These are phyloP conservation scores for Carex pumila DNA, from an alignment of 176 grass and related monocot genomes.

Conservation along the genomic window DNA sequence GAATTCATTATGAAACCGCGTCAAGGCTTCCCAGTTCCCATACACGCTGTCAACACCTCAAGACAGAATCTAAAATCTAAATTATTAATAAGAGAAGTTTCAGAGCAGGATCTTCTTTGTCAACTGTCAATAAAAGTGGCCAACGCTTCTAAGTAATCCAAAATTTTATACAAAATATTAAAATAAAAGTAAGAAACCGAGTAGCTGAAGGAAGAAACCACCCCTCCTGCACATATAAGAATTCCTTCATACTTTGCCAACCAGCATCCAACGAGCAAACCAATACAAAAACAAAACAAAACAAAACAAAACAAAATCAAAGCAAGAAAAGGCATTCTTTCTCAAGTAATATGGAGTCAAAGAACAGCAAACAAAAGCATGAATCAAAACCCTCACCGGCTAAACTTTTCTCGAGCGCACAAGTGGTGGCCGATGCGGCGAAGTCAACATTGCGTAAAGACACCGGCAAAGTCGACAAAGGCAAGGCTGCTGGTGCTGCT, in stretches of 20 bases:
- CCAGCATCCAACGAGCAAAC: neutral
- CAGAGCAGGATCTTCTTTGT: neutral
- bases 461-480: conserved; percentile 70
- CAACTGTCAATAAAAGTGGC: neutral
- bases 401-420: conserved; percentile 71
- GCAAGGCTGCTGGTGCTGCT: conserved; percentile 46
- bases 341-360: neutral
- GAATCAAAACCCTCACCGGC: neutral
- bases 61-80: neutral
- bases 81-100: neutral
- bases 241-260: neutral
- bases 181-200: neutral
- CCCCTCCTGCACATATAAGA: neutral
- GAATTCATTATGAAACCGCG: no score
- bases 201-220: no score
- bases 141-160: neutral
- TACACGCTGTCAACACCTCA: neutral
- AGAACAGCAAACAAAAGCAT: conserved; percentile 11
- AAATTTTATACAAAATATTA: neutral
- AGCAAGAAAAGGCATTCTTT: neutral
- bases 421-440: conserved; percentile 70
- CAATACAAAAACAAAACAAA: no score
- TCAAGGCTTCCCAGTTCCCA: neutral
- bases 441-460: conserved; percentile 55
- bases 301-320: neutral